phyloP scores from a whole-genome alignment of 1,284 basidiomycete genomes.

The Rhizoctonia solani region DNA sequence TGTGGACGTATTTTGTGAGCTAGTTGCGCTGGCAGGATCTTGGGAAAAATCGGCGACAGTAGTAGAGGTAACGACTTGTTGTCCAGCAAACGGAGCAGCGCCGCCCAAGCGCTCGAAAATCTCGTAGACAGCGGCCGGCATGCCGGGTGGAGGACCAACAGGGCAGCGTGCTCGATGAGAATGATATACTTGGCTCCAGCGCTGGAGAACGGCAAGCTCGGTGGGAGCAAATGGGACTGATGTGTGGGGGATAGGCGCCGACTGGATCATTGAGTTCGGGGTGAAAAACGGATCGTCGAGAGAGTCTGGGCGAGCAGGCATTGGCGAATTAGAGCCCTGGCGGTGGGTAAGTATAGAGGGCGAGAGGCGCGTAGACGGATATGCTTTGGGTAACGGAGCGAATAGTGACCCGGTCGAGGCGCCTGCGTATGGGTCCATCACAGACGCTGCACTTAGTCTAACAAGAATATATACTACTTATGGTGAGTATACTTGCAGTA shows the following conservation, averaged over 20 bases:
- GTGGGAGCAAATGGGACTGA: constrained; percentile 28
- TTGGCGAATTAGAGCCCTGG: constrained; percentile 14
- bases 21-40: not conserved
- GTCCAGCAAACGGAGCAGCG: not conserved
- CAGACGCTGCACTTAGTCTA: too few species aligned
- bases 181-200: constrained; percentile 31
- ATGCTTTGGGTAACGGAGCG: too few species aligned
- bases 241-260: constrained; percentile 18
- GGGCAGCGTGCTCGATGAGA: constrained; percentile 27
- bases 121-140: constrained; percentile 30
- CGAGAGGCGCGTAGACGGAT: too few species aligned
- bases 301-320: constrained; percentile 17
- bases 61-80: not conserved
- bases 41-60: too few species aligned
- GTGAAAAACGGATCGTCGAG: constrained; percentile 26
- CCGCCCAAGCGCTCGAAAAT: constrained; percentile 30
- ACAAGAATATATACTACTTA: not conserved
- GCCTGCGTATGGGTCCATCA: constrained; percentile 22
- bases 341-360: not conserved
- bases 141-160: constrained; percentile 19
- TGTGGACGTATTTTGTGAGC: not conserved
- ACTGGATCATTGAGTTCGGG: not conserved
- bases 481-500: too few species aligned
- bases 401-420: constrained; percentile 29
- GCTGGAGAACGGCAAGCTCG: constrained; percentile 22